A percentile compares a stretch with the other conserved stretches of the same genome.
phyloP scores from a whole-genome alignment of 768 basidiomycete species.

The Lactarius quietus region DNA sequence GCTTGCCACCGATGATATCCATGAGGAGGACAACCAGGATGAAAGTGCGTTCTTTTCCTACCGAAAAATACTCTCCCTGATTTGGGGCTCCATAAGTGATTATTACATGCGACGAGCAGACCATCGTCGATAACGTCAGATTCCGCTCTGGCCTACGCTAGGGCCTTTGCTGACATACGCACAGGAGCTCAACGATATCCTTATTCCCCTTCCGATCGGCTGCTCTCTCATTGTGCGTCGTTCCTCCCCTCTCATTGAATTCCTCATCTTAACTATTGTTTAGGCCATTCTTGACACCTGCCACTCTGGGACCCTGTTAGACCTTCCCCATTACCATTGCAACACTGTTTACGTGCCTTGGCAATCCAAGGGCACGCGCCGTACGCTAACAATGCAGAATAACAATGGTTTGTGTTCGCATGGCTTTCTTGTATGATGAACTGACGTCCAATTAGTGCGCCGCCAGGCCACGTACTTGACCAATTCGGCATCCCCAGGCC shows the following conservation, averaged over 20 bases:
- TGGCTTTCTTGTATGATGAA: neutral
- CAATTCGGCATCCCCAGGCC: neutral
- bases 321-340: conserved; percentile 30
- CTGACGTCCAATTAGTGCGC: conserved; percentile 14
- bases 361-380: conserved; percentile 28
- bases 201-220: conserved; percentile 27
- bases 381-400: conserved; percentile 24
- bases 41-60: conserved; percentile 23
- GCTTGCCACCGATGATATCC: conserved; percentile 3
- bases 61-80: neutral
- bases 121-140: conserved; percentile 29
- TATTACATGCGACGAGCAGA: conserved; percentile 19
- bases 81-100: conserved; percentile 1
- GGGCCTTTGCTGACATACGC: neutral
- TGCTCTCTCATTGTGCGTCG: conserved; percentile 22
- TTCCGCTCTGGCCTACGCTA: neutral
- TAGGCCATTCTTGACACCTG: conserved; percentile 31
- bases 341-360: conserved; percentile 29
- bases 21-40: conserved; percentile 29
- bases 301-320: conserved; percentile 30
- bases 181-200: conserved; percentile 10
- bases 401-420: conserved; percentile 15
- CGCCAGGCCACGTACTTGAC: conserved; percentile 6
- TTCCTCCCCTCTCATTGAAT: neutral
- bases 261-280: neutral